Evolutionary conservation across 2,329 filamentous ascomycete genomes (phyloP).

Genomic region (Fusarium vanettenii): DNA sequence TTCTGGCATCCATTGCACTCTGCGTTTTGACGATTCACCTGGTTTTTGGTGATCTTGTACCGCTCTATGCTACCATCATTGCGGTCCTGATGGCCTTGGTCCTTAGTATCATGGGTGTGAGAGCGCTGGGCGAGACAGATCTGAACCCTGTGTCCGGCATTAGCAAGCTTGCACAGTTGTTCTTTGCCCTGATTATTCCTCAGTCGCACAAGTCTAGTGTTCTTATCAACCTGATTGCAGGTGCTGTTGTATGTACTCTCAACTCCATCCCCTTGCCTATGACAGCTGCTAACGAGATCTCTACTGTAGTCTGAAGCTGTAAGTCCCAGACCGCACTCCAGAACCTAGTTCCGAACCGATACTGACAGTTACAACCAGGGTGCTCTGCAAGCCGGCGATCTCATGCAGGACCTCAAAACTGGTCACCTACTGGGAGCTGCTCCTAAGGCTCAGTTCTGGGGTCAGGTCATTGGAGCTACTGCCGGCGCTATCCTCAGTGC

Average conservation of each 20-base stretch:
- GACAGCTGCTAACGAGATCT: conserved; percentile 1
- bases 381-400: conserved; percentile 92
- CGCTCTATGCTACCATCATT: conserved; percentile 78
- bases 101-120: conserved; percentile 78
- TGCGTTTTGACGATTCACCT: conserved; percentile 86
- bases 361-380: conserved; percentile 54
- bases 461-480: conserved; percentile 90
- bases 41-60: conserved; percentile 86
- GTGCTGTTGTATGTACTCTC: conserved; percentile 71
- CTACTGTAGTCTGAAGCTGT: conserved; percentile 54
- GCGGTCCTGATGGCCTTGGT: conserved; percentile 88
- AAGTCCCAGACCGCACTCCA: conserved; percentile 23
- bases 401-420: conserved; percentile 97
- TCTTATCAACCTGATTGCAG: conserved; percentile 94
- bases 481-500: conserved; percentile 89
- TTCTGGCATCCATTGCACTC: conserved; percentile 79
- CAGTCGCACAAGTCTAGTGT: conserved; percentile 83
- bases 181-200: conserved; percentile 92
- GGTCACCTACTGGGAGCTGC: conserved; percentile 92
- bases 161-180: conserved; percentile 93
- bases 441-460: conserved; percentile 96
- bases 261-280: neutral
- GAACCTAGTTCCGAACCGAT: neutral
- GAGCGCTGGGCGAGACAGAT: conserved; percentile 83
- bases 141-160: conserved; percentile 97